These are phyloP conservation scores for Diaporthe citriasiana DNA, from an alignment of 2,329 filamentous ascomycete species.

Conservation along the genomic window DNA sequence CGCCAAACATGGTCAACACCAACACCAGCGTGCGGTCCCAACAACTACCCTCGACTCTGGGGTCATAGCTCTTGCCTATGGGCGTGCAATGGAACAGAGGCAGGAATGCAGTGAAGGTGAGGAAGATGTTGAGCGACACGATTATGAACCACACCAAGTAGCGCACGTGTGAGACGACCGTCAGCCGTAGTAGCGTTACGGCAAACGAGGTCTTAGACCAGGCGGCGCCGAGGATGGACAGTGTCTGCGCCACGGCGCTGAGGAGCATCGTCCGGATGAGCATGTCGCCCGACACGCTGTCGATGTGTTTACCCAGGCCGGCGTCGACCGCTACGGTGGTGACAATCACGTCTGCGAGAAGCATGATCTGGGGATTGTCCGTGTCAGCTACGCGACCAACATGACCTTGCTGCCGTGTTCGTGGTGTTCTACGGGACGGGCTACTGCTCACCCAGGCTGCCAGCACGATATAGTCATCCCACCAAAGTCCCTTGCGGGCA, in stretches of 20 bases:
- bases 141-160: slow-evolving; percentile 50
- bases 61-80: slow-evolving; percentile 49
- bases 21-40: slow-evolving; percentile 50
- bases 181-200: slow-evolving; percentile 51
- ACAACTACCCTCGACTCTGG: slow-evolving; percentile 48
- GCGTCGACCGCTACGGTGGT: slow-evolving; percentile 32
- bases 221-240: slow-evolving; percentile 48
- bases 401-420: too few species aligned
- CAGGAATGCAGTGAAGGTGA: slow-evolving; percentile 48
- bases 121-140: slow-evolving; percentile 47
- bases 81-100: slow-evolving; percentile 52
- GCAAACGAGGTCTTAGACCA: slow-evolving; percentile 54
- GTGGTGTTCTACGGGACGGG: background rate
- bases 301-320: slow-evolving; percentile 36
- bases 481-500: slow-evolving; percentile 32
- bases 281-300: background rate
- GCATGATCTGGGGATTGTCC: slow-evolving; percentile 9
- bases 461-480: slow-evolving; percentile 38
- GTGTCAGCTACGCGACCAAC: background rate
- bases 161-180: slow-evolving; percentile 45
- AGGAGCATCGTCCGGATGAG: slow-evolving; percentile 33
- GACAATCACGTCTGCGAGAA: slow-evolving; percentile 24
- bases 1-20: slow-evolving; percentile 51
- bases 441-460: slow-evolving; percentile 34
- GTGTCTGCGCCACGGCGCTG: slow-evolving; percentile 45